Evolutionary conservation across 2,329 filamentous ascomycete species (phyloP).

Genomic region (Cryphonectria nitschkei): DNA sequence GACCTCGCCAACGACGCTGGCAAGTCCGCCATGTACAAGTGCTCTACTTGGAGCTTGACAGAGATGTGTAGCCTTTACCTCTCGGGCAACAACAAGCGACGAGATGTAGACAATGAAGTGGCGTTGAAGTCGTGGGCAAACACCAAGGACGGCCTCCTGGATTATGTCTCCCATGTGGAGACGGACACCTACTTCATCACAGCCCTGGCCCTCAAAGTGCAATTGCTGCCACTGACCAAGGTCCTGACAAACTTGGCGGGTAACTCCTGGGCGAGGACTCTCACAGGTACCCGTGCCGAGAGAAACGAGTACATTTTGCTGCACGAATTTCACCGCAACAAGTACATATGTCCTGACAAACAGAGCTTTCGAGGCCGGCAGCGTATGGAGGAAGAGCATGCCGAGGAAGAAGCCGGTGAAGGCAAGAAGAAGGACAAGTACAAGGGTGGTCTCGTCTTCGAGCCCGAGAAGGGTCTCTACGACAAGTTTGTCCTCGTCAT

Average conservation of each 20-base stretch:
- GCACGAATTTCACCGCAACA: slow-evolving; percentile 94
- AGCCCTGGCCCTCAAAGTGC: slow-evolving; percentile 83
- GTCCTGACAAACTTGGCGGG: slow-evolving; percentile 94
- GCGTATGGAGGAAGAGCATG: slow-evolving; percentile 71
- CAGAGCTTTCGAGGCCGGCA: slow-evolving; percentile 76
- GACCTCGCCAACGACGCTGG: slow-evolving; percentile 96
- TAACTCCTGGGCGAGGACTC: slow-evolving; percentile 95
- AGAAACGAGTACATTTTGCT: slow-evolving; percentile 99
- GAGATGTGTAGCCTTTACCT: slow-evolving; percentile 97
- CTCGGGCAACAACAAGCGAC: slow-evolving; percentile 69
- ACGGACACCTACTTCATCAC: slow-evolving; percentile 96
- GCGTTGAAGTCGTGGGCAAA: slow-evolving; percentile 86
- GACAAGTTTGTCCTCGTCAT: slow-evolving; percentile 99
- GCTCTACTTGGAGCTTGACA: slow-evolving; percentile 95
- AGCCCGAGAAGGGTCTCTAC: slow-evolving; percentile 95
- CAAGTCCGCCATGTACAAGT: slow-evolving; percentile 96
- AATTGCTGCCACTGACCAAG: slow-evolving; percentile 92
- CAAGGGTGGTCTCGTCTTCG: slow-evolving; percentile 97
- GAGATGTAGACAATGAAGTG: slow-evolving; percentile 86
- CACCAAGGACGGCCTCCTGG: slow-evolving; percentile 83
- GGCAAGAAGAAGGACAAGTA: slow-evolving; percentile 99
- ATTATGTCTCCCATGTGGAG: slow-evolving; percentile 92
- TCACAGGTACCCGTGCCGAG: slow-evolving; percentile 94
- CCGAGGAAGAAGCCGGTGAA: slow-evolving; percentile 70
- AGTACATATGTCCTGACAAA: slow-evolving; percentile 98